These are phyloP conservation scores for Aspergillus fumigatiaffinis DNA, from an alignment of 2,329 filamentous ascomycete species.

Conservation along the genomic window DNA sequence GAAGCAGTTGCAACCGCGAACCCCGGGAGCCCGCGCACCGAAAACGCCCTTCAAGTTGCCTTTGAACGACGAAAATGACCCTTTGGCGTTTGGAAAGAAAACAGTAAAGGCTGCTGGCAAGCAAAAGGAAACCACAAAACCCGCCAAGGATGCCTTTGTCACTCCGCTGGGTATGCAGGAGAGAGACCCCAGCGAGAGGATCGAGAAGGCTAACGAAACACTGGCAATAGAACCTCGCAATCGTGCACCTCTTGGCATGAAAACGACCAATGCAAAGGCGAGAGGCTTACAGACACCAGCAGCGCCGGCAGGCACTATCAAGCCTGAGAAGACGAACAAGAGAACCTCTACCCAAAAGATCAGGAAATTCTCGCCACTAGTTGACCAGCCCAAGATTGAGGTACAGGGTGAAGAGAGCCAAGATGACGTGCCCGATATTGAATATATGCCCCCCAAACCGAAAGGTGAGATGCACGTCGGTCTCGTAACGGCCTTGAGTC, in stretches of 20 bases:
- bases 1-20: slow-evolving; percentile 66
- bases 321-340: slow-evolving; percentile 59
- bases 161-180: slow-evolving; percentile 70
- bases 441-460: slow-evolving; percentile 79
- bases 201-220: slow-evolving; percentile 3
- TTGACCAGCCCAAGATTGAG: slow-evolving; percentile 40
- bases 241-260: slow-evolving; percentile 82
- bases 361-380: slow-evolving; percentile 53
- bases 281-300: slow-evolving; percentile 63
- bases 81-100: slow-evolving; percentile 56
- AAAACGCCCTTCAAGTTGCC: slow-evolving; percentile 79
- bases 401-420: slow-evolving; percentile 48
- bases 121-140: slow-evolving; percentile 55
- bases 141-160: slow-evolving; percentile 63
- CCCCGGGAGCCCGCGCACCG: slow-evolving; percentile 68
- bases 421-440: slow-evolving; percentile 67
- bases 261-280: slow-evolving; percentile 92
- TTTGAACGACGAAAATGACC: slow-evolving; percentile 82
- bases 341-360: slow-evolving; percentile 60
- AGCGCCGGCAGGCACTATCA: slow-evolving; percentile 56
- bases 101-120: slow-evolving; percentile 53
- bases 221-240: slow-evolving; percentile 55
- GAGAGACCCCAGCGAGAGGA: background rate
- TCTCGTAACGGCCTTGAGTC: slow-evolving; percentile 6
- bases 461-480: slow-evolving; percentile 39